Evolutionary conservation across 805 yeast species (phyloP).

Genomic region (Vanderwaltozyma verrucispora): DNA sequence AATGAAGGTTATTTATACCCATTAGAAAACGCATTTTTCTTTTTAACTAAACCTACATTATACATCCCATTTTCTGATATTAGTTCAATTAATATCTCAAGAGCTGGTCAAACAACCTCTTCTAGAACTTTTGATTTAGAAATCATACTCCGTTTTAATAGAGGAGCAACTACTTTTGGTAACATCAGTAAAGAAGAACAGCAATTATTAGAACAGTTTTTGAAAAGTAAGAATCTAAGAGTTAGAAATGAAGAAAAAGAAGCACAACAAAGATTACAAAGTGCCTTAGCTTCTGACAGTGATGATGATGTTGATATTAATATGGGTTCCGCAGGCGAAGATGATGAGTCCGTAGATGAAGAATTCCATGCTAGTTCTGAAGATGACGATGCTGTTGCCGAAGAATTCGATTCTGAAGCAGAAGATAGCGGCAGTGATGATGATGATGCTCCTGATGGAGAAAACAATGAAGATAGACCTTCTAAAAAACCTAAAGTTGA

Average conservation of each 20-base stretch:
- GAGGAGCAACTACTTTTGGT: constrained; percentile 72
- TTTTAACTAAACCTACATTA: constrained; percentile 89
- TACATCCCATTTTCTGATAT: constrained; percentile 83
- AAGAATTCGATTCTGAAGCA: constrained; percentile 69
- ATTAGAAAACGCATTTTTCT: constrained; percentile 82
- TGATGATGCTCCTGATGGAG: constrained; percentile 22
- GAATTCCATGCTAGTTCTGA: constrained; percentile 53
- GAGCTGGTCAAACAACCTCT: constrained; percentile 73
- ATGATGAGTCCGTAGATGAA: constrained; percentile 73
- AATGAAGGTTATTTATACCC: constrained; percentile 90
- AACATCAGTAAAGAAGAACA: constrained; percentile 88
- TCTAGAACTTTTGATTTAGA: constrained; percentile 92
- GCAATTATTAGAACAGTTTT: constrained; percentile 59
- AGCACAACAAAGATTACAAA: constrained; percentile 70
- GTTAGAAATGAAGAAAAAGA: constrained; percentile 85
- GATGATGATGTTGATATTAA: constrained; percentile 39
- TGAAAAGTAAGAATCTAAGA: constrained; percentile 64
- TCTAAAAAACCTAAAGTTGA: constrained; percentile 28
- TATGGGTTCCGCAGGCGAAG: constrained; percentile 69
- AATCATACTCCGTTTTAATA: constrained; percentile 53
- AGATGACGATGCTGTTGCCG: constrained; percentile 64
- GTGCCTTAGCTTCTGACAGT: constrained; percentile 56
- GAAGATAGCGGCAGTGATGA: constrained; percentile 25
- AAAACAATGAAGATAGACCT: constrained; percentile 29
- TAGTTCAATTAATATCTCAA: constrained; percentile 65